Percentiles rank a stretch among this genome's conserved stretches.
phyloP scores from a whole-genome alignment of 257 asterid genomes.

The Apocynum venetum region DNA sequence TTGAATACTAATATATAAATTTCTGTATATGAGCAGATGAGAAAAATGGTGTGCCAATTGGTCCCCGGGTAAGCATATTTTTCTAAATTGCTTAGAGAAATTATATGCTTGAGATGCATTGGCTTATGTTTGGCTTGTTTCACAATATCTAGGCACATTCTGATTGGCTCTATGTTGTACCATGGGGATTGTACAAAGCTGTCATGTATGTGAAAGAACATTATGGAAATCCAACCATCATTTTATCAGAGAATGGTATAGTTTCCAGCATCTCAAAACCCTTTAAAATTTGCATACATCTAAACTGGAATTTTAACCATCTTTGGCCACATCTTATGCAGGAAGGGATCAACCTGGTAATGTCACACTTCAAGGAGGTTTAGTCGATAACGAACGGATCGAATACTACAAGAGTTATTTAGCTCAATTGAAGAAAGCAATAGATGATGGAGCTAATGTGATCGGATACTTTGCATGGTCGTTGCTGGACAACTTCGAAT shows the following conservation, averaged over 20 bases:
- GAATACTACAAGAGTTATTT: slow-evolving; percentile 67
- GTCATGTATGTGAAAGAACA: slow-evolving; percentile 71
- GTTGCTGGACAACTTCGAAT: slow-evolving; percentile 85
- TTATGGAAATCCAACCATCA: slow-evolving; percentile 72
- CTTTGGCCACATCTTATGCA: slow-evolving; percentile 13
- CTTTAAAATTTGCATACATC: not conserved
- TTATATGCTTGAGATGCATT: not conserved
- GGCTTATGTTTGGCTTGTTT: not conserved
- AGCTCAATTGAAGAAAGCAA: slow-evolving; percentile 55
- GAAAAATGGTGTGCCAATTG: slow-evolving; percentile 84
- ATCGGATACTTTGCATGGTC: slow-evolving; percentile 87
- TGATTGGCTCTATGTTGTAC: slow-evolving; percentile 84
- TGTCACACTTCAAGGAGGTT: slow-evolving; percentile 49
- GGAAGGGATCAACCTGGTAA: slow-evolving; percentile 95
- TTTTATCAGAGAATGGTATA: slow-evolving; percentile 84
- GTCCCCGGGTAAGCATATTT: slow-evolving; percentile 60
- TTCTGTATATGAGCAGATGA: slow-evolving; percentile 35
- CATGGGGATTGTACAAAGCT: slow-evolving; percentile 90
- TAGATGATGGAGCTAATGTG: slow-evolving; percentile 77
- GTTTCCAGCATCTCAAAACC: not conserved
- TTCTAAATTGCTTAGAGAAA: not conserved
- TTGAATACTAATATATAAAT: not conserved
- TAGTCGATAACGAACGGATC: slow-evolving; percentile 59
- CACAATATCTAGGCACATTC: slow-evolving; percentile 55
- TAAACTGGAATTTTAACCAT: too few species aligned